These are phyloP conservation scores for Globisporangium sylvaticum DNA, from an alignment of 352 stramenopile genomes.

Conservation along the genomic window DNA sequence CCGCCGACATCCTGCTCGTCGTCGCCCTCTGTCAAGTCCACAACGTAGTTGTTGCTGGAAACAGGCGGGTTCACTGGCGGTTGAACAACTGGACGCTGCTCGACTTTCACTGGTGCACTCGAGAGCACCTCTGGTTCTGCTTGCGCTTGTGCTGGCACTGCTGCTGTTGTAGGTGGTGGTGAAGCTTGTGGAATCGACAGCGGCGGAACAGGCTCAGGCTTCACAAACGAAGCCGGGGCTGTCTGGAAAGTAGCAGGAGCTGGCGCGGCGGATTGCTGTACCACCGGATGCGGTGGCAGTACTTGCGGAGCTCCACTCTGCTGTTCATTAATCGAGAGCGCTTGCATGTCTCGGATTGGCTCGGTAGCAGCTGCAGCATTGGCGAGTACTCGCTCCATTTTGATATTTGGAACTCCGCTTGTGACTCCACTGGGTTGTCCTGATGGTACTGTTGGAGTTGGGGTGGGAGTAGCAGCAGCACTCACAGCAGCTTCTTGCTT, in stretches of 20 bases:
- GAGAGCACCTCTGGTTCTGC: neutral
- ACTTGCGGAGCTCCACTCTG: neutral
- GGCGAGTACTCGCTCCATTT: slow-evolving; percentile 17
- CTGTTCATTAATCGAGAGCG: slow-evolving; percentile 20
- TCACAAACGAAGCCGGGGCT: neutral
- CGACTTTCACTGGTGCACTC: neutral
- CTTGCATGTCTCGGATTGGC: slow-evolving; percentile 12
- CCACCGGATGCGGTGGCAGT: neutral
- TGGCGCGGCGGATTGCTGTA: slow-evolving; percentile 13
- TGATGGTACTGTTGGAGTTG: neutral
- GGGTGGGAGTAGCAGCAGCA: neutral
- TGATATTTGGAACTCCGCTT: slow-evolving; percentile 6
- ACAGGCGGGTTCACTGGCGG: neutral
- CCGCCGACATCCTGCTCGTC: neutral
- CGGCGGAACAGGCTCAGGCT: neutral
- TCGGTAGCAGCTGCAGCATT: neutral
- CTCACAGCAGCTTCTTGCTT: slow-evolving; percentile 1
- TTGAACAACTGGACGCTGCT: neutral
- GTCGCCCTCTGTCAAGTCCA: slow-evolving; percentile 33
- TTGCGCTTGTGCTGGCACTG: neutral
- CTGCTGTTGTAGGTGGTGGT: neutral
- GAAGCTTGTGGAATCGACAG: neutral
- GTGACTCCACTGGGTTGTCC: neutral
- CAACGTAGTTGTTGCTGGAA: slow-evolving; percentile 4
- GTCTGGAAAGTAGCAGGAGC: slow-evolving; percentile 17